A percentile compares a stretch with the other conserved stretches of the same genome.
phyloP scores from a whole-genome alignment of 2,329 filamentous ascomycete genomes.

The Nannizziopsis barbatae region DNA sequence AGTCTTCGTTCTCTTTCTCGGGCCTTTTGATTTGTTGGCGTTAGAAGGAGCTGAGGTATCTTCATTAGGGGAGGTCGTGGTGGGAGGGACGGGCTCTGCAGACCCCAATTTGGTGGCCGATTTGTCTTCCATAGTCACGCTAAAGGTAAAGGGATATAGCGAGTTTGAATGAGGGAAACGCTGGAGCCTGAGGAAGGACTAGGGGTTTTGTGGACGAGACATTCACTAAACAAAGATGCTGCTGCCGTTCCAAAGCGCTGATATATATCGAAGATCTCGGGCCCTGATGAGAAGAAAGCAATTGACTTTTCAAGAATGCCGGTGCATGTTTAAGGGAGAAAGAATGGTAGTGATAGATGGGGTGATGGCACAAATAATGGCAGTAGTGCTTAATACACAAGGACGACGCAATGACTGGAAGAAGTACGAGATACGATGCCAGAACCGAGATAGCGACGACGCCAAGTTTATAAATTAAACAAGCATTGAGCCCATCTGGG shows the following conservation, averaged over 20 bases:
- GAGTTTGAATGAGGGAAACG: too few relatives aligned
- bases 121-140: constrained; percentile 6
- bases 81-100: background rate
- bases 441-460: background rate
- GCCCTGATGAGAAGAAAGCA: background rate
- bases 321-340: background rate
- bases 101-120: background rate
- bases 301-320: background rate
- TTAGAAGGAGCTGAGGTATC: constrained; percentile 16
- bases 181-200: too few relatives aligned
- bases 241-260: too few relatives aligned
- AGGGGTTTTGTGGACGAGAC: too few relatives aligned
- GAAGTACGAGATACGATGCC: background rate
- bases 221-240: too few relatives aligned
- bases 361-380: background rate
- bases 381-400: background rate
- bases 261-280: too few relatives aligned
- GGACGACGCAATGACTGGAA: background rate
- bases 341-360: background rate
- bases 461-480: constrained; percentile 2
- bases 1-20: constrained; percentile 73
- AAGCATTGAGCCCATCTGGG: background rate
- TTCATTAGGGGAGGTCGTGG: constrained; percentile 2
- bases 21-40: constrained; percentile 18
- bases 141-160: too few relatives aligned